Evolutionary conservation across 192 early-diverging fungal genomes (phyloP), one percentile per base, ranked within the genome.

Genomic region (Fimicolochytrium jonesii): DNA sequence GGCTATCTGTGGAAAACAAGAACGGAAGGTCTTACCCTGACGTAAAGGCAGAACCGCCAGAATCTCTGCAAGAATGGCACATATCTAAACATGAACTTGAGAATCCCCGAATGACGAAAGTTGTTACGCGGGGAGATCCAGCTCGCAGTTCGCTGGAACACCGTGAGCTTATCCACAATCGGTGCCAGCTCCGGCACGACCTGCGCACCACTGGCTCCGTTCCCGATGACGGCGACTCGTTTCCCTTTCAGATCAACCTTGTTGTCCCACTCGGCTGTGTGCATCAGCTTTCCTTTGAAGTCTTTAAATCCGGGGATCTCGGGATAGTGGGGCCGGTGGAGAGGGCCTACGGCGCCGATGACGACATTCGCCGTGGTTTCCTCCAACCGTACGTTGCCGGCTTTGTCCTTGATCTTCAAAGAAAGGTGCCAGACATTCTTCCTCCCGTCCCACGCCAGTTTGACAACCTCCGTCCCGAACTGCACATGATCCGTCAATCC

Each of bases 261-360:
- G 18, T 66, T 56, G 25, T 81, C 68, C 83, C 83, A 85, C 47
- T 70, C 67, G 36, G 77, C 78, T 0, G 80, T 74, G 56, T 85
- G 83, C 45, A 80, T 61, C 11, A 72, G 68, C 15, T 57, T 61
- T 22, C 83, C 83, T 30, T 77, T 64, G 64, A 85, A 85, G 2
- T 49, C 34, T 22, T 81, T 64, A 33, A 78, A 20, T 15, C 35
- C 55, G 13, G 47, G 76, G 41, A 75, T 69, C 34, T 74, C 62
- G 23, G 83, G 83, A 48, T 72, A 56, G 26, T 62, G 45, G 11
- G 83, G 80, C 26, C 77, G 54, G 26, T 72, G 70, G 10, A 85
- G 64, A 15, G 72, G 68, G 23, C 83, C 83, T 25, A 74, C 60
- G 45, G 72, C 81, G 26, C 68, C 61, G 56, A 83, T 77, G 6